phyloP scores from a whole-genome alignment of 805 yeast genomes.

The Myxozyma monticola region DNA sequence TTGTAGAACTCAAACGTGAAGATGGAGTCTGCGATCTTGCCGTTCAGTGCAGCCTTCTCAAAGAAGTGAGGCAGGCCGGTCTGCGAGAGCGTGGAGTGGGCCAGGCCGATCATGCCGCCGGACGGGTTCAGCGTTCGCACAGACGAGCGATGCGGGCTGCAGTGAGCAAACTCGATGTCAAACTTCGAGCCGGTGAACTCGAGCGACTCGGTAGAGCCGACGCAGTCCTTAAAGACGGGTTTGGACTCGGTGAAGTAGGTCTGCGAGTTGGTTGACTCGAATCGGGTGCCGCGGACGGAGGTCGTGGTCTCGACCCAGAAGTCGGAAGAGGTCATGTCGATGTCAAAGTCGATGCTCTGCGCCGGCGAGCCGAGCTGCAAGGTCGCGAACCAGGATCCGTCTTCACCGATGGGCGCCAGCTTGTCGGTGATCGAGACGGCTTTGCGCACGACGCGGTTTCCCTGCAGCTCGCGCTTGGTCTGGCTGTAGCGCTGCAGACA shows the following conservation, averaged over 20 bases:
- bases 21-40: conserved; percentile 14
- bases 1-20: conserved; percentile 19
- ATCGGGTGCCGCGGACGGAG: conserved; percentile 25
- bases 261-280: conserved; percentile 21
- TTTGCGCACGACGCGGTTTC: conserved; percentile 28
- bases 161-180: conserved; percentile 26
- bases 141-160: conserved; percentile 26
- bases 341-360: conserved; percentile 22
- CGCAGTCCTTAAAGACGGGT: conserved; percentile 26
- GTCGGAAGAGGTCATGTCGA: conserved; percentile 30
- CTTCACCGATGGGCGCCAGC: conserved; percentile 29
- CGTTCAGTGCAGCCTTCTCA: conserved; percentile 9
- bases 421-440: conserved; percentile 23
- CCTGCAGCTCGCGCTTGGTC: conserved; percentile 29
- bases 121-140: conserved; percentile 28
- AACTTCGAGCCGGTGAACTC: conserved; percentile 1
- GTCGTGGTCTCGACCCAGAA: conserved; percentile 30
- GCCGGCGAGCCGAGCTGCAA: conserved; percentile 22
- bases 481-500: conserved; percentile 12
- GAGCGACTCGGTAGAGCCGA: conserved; percentile 22
- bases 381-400: conserved; percentile 21
- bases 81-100: conserved; percentile 28
- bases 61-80: conserved; percentile 26
- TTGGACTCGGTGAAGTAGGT: conserved; percentile 24
- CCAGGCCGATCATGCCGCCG: conserved; percentile 30